A percentile compares a stretch with the other conserved stretches of the same genome.
phyloP scores from a whole-genome alignment of 805 yeast genomes.

The Barnettozyma salicaria region DNA sequence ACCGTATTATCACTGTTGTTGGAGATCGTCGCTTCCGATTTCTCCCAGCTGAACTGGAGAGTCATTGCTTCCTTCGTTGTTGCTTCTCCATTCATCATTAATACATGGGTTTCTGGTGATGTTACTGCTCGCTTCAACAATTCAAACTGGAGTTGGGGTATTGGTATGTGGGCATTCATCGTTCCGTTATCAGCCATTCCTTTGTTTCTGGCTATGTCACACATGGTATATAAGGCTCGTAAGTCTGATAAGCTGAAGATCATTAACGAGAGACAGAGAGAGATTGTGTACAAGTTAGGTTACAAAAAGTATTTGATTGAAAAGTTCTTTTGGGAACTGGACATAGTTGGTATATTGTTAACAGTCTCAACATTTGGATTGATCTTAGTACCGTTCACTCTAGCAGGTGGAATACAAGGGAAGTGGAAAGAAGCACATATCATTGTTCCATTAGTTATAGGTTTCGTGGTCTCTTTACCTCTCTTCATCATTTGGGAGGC shows the following conservation, averaged over 20 bases:
- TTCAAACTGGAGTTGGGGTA: constrained; percentile 46
- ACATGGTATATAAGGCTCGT: constrained; percentile 42
- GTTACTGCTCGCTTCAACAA: constrained; percentile 33
- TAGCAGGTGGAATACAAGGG: constrained; percentile 51
- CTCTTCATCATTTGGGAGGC: constrained; percentile 52
- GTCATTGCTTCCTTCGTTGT: constrained; percentile 54
- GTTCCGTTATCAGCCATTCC: constrained; percentile 49
- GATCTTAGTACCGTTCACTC: constrained; percentile 59
- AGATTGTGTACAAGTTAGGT: constrained; percentile 1
- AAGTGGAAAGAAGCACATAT: constrained; percentile 53
- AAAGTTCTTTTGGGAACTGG: constrained; percentile 51
- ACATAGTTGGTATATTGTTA: constrained; percentile 53
- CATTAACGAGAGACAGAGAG: constrained; percentile 25
- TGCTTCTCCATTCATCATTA: constrained; percentile 61
- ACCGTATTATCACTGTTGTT: constrained; percentile 51
- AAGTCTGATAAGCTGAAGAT: constrained; percentile 36
- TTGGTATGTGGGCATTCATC: constrained; percentile 57
- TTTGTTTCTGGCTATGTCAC: constrained; percentile 37
- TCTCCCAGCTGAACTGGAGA: constrained; percentile 61
- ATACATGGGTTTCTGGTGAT: constrained; percentile 65
- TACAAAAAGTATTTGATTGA: constrained; percentile 27
- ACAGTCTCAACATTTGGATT: constrained; percentile 52
- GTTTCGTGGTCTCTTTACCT: constrained; percentile 46
- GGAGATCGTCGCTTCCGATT: constrained; percentile 54
- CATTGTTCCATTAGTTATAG: constrained; percentile 62